Base-by-base conservation (phyloP, 2,329 filamentous ascomycete genomes). In the Fusarium mexicanum region DNA sequence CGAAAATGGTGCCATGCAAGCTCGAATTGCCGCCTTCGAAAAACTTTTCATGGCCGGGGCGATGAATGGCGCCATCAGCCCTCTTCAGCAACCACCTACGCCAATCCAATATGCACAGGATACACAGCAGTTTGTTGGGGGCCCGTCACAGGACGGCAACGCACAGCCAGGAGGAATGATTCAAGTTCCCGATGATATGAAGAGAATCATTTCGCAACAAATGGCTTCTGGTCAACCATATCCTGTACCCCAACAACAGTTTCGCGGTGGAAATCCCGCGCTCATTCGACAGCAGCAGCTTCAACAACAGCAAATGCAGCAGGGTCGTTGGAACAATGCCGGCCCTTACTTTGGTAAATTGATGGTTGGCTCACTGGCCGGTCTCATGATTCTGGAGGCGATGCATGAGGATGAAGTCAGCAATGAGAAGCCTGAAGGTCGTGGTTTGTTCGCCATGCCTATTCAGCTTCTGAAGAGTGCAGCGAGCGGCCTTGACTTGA, bases 291-390 rank as follows among this genome's bases (percentile, higher is more conserved):
- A 89, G 67, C 88, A 90, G 73, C 87, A 89, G 69, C 87, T 89
- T 24, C 88, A 89, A 73, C 87, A 85, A 47, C 83, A 86, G 40
- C 84, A 85, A 61, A 85, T 85, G 73, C 87, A 88, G 71, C 84
- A 85, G 67, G 84, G 84, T 62, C 83, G 86, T 41, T 92, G 90
- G 89, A 86, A 85, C 59, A 87, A 86, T 68, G 82, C 85, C 11
- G 85, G 83, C 18, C 88, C 88, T 3, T 91, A 91, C 70, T 87
- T 89, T 66, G 90, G 89, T 59, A 97, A 97, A 84, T 87, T 98
- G 74, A 96, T 98, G 94, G 91, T 98, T 10, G 96, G 96, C 47
- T 96, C 95, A 24, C 88, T 98, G 67, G 96, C 95, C 31, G 95
- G 94, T 20, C 86, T 98, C 24, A 98, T 98, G 95, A 88, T 98